These are phyloP conservation scores for Salvia hispanica DNA, from an alignment of 257 asterid species.

Conservation along the genomic window DNA sequence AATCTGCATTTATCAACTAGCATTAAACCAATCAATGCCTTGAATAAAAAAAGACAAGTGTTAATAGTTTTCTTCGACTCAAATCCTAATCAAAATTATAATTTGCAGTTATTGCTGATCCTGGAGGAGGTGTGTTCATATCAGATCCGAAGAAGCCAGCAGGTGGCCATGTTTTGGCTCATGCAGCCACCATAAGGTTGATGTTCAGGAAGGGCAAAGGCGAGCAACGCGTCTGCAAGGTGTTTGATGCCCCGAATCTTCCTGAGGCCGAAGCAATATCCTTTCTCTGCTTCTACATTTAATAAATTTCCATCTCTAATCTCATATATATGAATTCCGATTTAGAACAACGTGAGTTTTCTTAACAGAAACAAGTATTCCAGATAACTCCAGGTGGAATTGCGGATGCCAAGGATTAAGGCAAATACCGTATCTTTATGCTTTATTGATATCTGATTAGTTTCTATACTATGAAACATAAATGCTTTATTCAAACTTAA, in stretches of 20 bases:
- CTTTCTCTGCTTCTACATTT: conserved; percentile 33
- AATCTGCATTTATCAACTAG: neutral
- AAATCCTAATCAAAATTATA: neutral
- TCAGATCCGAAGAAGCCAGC: conserved; percentile 99
- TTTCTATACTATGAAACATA: conserved; percentile 5
- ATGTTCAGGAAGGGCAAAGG: conserved; percentile 99
- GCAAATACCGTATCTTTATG: conserved; percentile 8
- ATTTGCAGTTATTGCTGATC: conserved; percentile 95
- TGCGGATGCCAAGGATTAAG: conserved; percentile 94
- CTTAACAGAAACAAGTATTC: conserved; percentile 70
- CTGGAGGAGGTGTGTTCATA: conserved; percentile 96
- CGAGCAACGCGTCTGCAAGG: conserved; percentile 99
- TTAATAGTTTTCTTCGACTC: neutral
- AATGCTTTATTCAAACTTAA: conserved; percentile 14
- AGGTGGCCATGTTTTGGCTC: conserved; percentile 98
- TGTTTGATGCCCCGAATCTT: conserved; percentile 97
- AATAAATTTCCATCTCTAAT: neutral
- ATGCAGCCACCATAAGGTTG: conserved; percentile 90
- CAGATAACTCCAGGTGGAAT: conserved; percentile 98
- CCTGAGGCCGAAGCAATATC: conserved; percentile 99
- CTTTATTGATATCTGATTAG: conserved; percentile 14
- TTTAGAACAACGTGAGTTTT: conserved; percentile 6
- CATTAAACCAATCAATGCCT: neutral
- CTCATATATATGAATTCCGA: neutral
- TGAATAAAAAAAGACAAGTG: conserved; percentile 3